Conservation (phyloP, 2,329 filamentous ascomycete genomes). For the Plectosphaerella plurivora region DNA sequence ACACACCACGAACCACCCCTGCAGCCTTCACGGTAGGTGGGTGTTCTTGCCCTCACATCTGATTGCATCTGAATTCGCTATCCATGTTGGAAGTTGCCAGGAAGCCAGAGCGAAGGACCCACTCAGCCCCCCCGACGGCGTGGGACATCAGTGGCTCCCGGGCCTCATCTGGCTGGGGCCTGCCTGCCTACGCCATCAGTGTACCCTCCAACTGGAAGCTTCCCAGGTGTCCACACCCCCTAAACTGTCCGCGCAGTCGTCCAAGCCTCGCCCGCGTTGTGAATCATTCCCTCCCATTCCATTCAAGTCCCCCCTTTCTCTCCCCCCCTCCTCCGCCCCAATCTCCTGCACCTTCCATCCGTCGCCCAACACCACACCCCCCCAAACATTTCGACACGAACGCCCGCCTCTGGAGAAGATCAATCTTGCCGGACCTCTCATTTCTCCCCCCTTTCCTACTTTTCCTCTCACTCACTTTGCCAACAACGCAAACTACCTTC, state of each 20-base stretch:
- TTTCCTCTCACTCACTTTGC: slow-evolving; percentile 6
- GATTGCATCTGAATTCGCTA: not conserved
- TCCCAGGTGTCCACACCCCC: not conserved
- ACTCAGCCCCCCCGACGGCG: not conserved
- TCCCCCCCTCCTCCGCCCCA: not conserved
- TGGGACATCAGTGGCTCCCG: not conserved
- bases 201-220: not conserved
- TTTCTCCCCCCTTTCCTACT: slow-evolving; percentile 9
- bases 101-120: not conserved
- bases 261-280: not conserved
- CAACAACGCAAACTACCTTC: slow-evolving; percentile 9
- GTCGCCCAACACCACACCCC: not conserved
- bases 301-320: not conserved
- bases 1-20: not conserved
- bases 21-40: not conserved
- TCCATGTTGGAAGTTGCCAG: not conserved
- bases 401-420: not conserved
- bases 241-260: not conserved
- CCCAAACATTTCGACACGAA: not conserved
- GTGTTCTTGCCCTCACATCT: not conserved
- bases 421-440: slow-evolving; percentile 1
- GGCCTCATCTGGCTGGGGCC: not conserved
- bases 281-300: slow-evolving; percentile 1
- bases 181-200: not conserved
- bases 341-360: not conserved